Evolutionary conservation across 2,329 filamentous ascomycete species (phyloP), one percentile per base, ranked within the genome.

Genomic region (Pestalotiopsis sp.): DNA sequence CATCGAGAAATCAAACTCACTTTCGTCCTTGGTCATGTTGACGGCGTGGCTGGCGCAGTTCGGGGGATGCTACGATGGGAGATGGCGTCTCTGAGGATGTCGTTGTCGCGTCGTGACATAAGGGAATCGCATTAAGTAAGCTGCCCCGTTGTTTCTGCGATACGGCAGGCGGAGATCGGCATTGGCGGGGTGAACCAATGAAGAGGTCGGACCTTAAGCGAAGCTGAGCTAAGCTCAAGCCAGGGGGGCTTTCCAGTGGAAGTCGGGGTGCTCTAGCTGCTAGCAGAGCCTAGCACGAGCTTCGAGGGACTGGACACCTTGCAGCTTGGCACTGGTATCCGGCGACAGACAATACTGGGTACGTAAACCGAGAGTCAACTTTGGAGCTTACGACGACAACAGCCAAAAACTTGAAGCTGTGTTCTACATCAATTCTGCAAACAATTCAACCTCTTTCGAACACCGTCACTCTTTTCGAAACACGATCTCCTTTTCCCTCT

Each of bases 1-100:
- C n/a, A 13, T 10, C 44, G 58, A 30, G 30, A 30, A 11, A n/a
- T 17, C 40, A 44, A 48, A 70, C 78, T 70, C 73, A 82, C 81
- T 78, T 65, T 83, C 81, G 71, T 82, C 79, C 72, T 82, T 82
- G 72, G 80, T 76, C 72, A 76, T 76, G 26, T 68, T 73, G 69
- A 56, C 64, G 17, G 59, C 52, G 39, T 66, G 24, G 48, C 35
- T 22, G 62, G 24, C 17, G 20, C 13, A 55, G 24, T 11, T 14
- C 14, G 14, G 14, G 24, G 35, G 35, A 52, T 52, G 60, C 60
- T 39, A 63, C 60, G 39, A 58, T 52, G 44, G 44, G 6, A 24
- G 17, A n/a, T 52, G 7, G 44, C 20, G 7, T 17, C 17, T 52
- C 9, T 17, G 20, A 17, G 17, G 44, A 52, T 35, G 58, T 17